Evolutionary conservation across 176 grass and related monocot genomes (phyloP).

Genomic region (Bolboschoenus planiculmis): DNA sequence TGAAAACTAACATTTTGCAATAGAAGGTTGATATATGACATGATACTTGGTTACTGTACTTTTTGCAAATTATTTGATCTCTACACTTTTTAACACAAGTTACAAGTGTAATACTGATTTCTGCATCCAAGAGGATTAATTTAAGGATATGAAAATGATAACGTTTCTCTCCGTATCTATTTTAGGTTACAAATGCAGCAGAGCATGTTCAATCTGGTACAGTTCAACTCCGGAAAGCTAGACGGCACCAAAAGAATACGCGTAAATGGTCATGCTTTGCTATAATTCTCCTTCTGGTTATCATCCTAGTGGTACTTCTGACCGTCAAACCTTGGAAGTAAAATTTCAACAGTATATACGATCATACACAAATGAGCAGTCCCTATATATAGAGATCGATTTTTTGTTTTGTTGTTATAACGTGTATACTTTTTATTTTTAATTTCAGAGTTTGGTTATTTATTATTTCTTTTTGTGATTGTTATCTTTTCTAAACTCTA

Average conservation of each 20-base stretch:
- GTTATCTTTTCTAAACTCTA: neutral
- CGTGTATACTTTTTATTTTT: neutral
- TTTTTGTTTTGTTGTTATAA: neutral
- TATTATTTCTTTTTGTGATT: neutral
- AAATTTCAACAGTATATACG: neutral
- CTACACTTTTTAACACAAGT: neutral
- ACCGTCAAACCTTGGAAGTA: conserved; percentile 44
- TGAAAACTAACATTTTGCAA: neutral
- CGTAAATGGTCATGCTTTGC: conserved; percentile 68
- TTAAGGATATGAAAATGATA: conserved; percentile 1
- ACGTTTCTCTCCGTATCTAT: conserved; percentile 8
- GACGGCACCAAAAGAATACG: conserved; percentile 47
- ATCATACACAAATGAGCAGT: neutral
- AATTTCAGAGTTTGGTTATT: neutral
- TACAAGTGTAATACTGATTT: neutral
- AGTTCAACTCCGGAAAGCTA: conserved; percentile 45
- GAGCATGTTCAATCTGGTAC: conserved; percentile 47
- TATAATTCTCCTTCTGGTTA: conserved; percentile 55
- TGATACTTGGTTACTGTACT: neutral
- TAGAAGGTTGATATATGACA: neutral
- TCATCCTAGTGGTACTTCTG: conserved; percentile 37
- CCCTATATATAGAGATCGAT: neutral
- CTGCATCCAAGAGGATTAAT: neutral
- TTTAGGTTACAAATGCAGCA: conserved; percentile 47
- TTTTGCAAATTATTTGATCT: neutral